Base-by-base conservation (phyloP, 768 basidiomycete species). In the Sarcodon aspratus region DNA sequence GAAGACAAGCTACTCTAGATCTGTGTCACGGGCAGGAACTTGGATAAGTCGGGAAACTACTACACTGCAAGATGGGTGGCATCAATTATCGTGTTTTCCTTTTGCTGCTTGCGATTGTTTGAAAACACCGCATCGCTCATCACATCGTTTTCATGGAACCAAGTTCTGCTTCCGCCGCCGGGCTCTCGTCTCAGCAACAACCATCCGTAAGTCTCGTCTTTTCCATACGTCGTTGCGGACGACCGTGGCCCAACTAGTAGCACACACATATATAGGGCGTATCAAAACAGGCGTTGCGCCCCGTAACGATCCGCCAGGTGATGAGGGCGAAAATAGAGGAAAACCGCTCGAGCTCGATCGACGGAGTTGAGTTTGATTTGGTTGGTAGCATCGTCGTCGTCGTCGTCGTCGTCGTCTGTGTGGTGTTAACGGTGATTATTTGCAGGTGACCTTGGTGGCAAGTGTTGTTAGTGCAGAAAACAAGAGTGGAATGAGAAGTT, bases 281-380 rank as follows among this genome's bases (percentile, higher is more conserved):
- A 3, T 27, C 5, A 27, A 27, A 27, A 27, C 21, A 27, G 2
- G 21, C 21, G 21, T 27, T 27, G 70, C 66, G 74, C 36, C 79
- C 82, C 1, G 67, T 77, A 3, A 82, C 78, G 7, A 68, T 83
- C 32, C 69, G 67, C 31, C 82, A 83, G 55, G 50, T 81, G 13
- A 54, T 67, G 31, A 55, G 62, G n/a, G 76, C 78, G 5, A 52
- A 57, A n/a, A 63, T 64, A 52, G 55, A 63, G 5, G 67, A 73
- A 48, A 57, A 64, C 1, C 69, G 69, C 36, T 66, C 68, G 0
- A 67, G 70, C 35, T 73, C 58, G 7, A 69, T 80, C 36, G 78
- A 77, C 49, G 71, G 67, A 4, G 60, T 58, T 15, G 66, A 71
- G 32, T 59, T 71, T 27, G 55, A 62, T 18, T 57, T 63, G 36